Base-by-base conservation (phyloP, 176 grass and related monocot species). In the Elymus sibiricus region DNA sequence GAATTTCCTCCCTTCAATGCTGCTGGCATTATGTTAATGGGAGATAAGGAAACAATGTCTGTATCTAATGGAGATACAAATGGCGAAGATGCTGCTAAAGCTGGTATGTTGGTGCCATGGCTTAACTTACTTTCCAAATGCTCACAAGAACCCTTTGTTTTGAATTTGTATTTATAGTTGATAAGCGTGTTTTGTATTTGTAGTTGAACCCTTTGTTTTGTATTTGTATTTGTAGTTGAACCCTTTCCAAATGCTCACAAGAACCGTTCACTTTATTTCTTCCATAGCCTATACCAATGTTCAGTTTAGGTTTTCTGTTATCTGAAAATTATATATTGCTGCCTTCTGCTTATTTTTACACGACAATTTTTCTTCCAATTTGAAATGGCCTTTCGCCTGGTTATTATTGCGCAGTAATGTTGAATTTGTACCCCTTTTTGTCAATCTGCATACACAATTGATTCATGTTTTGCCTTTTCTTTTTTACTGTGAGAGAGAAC, bases 1-100 rank as follows among this genome's bases (percentile, higher is more conserved):
- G 97, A 99, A 79, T 89, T 96, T 88, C 90, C 92, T 87, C 88
- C 94, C 76, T 93, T 99, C 62, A 95, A 93, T 82, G 74, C 91
- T 64, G 79, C 94, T 21, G 86, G 92, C 44, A 96, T 96, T 93
- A 74, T 97, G 64, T 89, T 99, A 69, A 56, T 91, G 47, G 93
- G 83, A 85, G 95, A 98, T 68, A 87, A 46, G 64, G 91, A 95
- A 61, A 49, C 89, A 32, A 79, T 87, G 64, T 90, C 85, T 64
- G 83, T 74, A 69, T 27, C 86, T 55, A 84, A 90, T 64, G 88
- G 89, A 8, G 89, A 93, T 70, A 77, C 86, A 72, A 93, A 87
- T 70, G 75, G 90, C 10, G 92, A 96, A n/a, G 91, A 82, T 85
- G 76, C 74, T 84, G 78, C 89, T 76, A 94, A 91, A 90, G n/a